Percentiles rank a stretch among this genome's conserved stretches.
Evolutionary conservation across 2,329 filamentous ascomycete species (phyloP).

Genomic region (Bipolaris oryzae): DNA sequence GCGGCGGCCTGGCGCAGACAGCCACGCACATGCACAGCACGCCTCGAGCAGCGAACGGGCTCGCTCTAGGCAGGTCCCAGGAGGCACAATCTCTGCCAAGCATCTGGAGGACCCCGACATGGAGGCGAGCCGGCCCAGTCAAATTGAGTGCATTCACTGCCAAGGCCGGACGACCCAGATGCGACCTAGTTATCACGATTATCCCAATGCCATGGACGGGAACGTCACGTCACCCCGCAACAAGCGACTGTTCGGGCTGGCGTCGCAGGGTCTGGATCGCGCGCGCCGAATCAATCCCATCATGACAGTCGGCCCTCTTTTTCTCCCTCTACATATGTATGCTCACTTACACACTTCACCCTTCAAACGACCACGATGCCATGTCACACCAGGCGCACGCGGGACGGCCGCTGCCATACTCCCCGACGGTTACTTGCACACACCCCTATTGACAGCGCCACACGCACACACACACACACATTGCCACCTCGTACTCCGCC

Average conservation of each 20-base stretch:
- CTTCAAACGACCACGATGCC: background rate
- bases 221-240: constrained; percentile 1
- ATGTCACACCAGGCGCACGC: background rate
- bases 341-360: no score
- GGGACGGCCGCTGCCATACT: background rate
- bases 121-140: background rate
- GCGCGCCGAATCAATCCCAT: background rate
- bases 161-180: background rate
- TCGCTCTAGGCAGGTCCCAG: constrained; percentile 9
- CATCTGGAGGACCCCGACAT: background rate
- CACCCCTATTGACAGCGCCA: background rate
- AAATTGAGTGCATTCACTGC: background rate
- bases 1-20: background rate
- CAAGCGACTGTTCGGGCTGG: background rate
- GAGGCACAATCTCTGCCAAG: constrained; percentile 4
- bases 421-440: background rate
- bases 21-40: background rate
- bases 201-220: constrained; percentile 3
- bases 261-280: background rate
- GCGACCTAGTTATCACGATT: background rate
- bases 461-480: background rate
- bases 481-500: background rate
- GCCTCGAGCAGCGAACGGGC: constrained; percentile 1
- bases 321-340: background rate
- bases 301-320: constrained; percentile 1